Conservation (phyloP, 352 stramenopile genomes). For the Plasmopara halstedii region DNA sequence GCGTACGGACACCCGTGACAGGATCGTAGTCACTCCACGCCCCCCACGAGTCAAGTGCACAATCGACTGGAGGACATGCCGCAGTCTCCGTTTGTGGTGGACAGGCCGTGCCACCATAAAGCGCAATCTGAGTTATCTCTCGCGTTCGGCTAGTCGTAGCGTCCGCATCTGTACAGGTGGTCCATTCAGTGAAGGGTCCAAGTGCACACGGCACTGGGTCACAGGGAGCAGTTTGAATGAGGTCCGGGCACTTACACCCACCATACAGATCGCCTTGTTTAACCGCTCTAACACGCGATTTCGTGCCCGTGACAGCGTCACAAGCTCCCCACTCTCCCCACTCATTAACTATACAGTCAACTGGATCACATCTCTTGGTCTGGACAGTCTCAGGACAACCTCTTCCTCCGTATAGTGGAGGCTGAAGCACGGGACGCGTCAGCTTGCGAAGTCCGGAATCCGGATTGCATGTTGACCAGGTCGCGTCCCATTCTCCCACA, state of each 20-base stretch:
- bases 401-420: slow-evolving; percentile 28
- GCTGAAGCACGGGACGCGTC: slow-evolving; percentile 30
- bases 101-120: slow-evolving; percentile 36
- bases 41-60: slow-evolving; percentile 29
- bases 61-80: slow-evolving; percentile 38
- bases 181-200: slow-evolving; percentile 41
- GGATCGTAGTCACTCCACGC: slow-evolving; percentile 36
- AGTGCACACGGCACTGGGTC: slow-evolving; percentile 38
- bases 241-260: slow-evolving; percentile 31
- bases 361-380: slow-evolving; percentile 38
- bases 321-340: slow-evolving; percentile 28
- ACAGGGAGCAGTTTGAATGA: slow-evolving; percentile 32
- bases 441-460: slow-evolving; percentile 22
- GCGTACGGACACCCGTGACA: slow-evolving; percentile 24
- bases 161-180: slow-evolving; percentile 34
- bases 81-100: slow-evolving; percentile 15
- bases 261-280: slow-evolving; percentile 43
- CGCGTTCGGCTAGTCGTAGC: slow-evolving; percentile 25
- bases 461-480: slow-evolving; percentile 30
- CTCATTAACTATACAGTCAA: slow-evolving; percentile 36
- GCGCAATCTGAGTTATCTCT: slow-evolving; percentile 16
- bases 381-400: slow-evolving; percentile 23
- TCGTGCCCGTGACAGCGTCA: slow-evolving; percentile 20
- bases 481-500: slow-evolving; percentile 26
- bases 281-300: slow-evolving; percentile 31